These are phyloP conservation scores for Jamesozyma spencerorum DNA, from an alignment of 805 yeast genomes.

Conservation along the genomic window DNA sequence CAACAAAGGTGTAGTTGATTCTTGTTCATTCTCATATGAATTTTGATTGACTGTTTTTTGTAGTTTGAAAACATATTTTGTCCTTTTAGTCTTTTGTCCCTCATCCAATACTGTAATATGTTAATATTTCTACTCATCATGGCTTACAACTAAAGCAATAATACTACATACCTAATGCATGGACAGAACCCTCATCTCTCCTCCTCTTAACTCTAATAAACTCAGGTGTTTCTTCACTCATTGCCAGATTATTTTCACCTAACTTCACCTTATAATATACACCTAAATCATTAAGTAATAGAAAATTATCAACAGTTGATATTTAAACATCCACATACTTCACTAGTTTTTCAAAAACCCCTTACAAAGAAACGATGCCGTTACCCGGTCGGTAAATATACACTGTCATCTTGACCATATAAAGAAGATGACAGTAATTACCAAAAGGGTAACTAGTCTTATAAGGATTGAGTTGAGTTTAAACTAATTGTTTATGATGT, in stretches of 20 bases:
- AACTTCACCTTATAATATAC: too few species aligned
- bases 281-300: too few species aligned
- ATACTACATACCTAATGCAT: conserved; percentile 46
- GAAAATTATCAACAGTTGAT: too few species aligned
- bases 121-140: background rate
- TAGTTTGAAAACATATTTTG: conserved; percentile 36
- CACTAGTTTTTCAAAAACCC: too few species aligned
- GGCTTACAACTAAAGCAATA: background rate
- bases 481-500: too few species aligned
- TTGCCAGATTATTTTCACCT: background rate
- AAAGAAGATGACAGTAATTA: too few species aligned
- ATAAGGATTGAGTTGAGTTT: too few species aligned
- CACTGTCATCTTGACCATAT: background rate
- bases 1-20: conserved; percentile 20
- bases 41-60: conserved; percentile 38
- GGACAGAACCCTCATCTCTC: conserved; percentile 79
- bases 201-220: conserved; percentile 78
- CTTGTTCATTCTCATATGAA: conserved; percentile 21
- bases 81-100: conserved; percentile 27
- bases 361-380: background rate
- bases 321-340: too few species aligned
- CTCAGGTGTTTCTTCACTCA: conserved; percentile 36
- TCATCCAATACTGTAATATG: conserved; percentile 26
- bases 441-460: too few species aligned
- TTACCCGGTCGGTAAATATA: background rate